Base-by-base conservation (phyloP, 345 rosid species). In the Reutealis trisperma region DNA sequence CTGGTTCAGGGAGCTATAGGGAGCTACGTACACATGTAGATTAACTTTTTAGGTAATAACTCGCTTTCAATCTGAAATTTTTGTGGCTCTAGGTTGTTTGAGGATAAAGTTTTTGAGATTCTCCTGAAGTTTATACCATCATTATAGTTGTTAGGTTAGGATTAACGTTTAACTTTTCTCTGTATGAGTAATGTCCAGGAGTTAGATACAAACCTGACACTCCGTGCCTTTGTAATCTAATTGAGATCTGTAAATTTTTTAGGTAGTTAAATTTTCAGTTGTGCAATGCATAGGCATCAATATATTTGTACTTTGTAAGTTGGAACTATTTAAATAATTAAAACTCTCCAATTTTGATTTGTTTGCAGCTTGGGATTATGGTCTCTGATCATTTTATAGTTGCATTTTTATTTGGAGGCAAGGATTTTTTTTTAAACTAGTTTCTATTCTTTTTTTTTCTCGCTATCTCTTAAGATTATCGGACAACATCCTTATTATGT, bases 1-100 rank as follows among this genome's bases (percentile, higher is more conserved):
- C 69, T 37, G 24, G 72, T 75, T 75, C 65, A 54, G 76, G 64
- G 42, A 71, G 73, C 45, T 83, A 78, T 62, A 54, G 76, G 64
- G 42, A 71, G 73, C 45, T 83, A 78, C 66, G 59, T 63, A 59
- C 54, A 16, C 54, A 27, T 58, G 21, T 81, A 45, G 73, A 67
- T 77, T 71, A 55, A 57, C 30, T 13, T 47, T 37, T 80, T 68
- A 65, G 73, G 65, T 72, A 70, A 58, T 55, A 69, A 41, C 45
- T 51, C 59, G 13, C 22, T 47, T 77, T 54, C 30, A 61, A 2
- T 57, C 58, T 58, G 49, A 60, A 60, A 21, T 68, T 83, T 79
- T 85, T 84, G 84, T 81, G 71, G 82, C 74, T 73, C 60, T 73
- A 82, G 73, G 75, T 59, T 85, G 60, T 51, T 66, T 22, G 1